Base-by-base conservation (phyloP, 1,284 basidiomycete genomes). In the Takashimella tepidaria region DNA sequence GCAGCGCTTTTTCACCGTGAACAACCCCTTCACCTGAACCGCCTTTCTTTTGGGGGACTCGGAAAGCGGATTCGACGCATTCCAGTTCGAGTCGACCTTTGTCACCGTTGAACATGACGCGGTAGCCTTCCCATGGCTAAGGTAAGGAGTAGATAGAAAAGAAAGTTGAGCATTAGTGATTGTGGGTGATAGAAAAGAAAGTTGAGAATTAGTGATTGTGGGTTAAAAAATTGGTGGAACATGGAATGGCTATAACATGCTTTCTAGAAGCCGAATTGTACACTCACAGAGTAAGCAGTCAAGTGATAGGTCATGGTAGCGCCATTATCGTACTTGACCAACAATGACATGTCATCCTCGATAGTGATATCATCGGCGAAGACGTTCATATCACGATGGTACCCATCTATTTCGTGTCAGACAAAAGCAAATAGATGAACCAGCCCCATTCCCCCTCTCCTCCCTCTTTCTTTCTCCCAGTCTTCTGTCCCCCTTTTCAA, bases 231-330 rank as follows among this genome's bases (percentile, higher is more conserved):
- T 55, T 13, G 11, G 10, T 19, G 4, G 22, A 27, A 40, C 12
- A 20, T 13, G n/a, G n/a, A n/a, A n/a, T n/a, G n/a, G n/a, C n/a
- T n/a, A n/a, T n/a, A n/a, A n/a, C n/a, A n/a, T n/a, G n/a, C n/a
- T n/a, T n/a, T n/a, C n/a, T n/a, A 50, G 49, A 66, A 22, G 60
- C 49, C 21, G 41, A 3, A 19, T n/a, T n/a, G n/a, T n/a, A 44
- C 21, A 55, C 65, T 59, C 37, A 69, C 67, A 21, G 62, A 63
- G 60, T 73, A 74, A 6, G 72, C 67, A 8, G 68, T 72, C 47
- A 82, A 66, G 63, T 82, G 81, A 61, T 82, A 82, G 5, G 80
- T 80, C 77, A 82, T 77, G n/a, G 77, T 80, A 1, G 76, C 78
- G 10, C 79, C 80, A 4, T 73, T 77, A 54, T 77, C 74, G 64